Percentiles rank a stretch among this genome's conserved stretches.
phyloP scores from a whole-genome alignment of 2,329 filamentous ascomycete species.

The Xylaria multiplex region DNA sequence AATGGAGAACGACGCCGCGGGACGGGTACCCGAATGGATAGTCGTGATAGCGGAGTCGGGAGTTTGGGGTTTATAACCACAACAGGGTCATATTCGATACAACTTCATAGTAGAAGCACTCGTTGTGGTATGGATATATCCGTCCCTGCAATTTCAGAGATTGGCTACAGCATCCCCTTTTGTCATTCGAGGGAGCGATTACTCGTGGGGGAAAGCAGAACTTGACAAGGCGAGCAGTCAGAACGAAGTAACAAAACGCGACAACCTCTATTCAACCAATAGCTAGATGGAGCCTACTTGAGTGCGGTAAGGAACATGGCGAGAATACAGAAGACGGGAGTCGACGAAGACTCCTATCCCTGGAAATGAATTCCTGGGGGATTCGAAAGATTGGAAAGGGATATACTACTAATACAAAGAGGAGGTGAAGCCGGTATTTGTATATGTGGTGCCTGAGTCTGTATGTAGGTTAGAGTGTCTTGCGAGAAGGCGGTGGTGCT shows the following conservation, averaged over 20 bases:
- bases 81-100: slow-evolving; percentile 14
- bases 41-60: neutral
- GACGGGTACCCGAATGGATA: slow-evolving; percentile 13
- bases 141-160: slow-evolving; percentile 4
- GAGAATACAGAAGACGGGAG: slow-evolving; percentile 9
- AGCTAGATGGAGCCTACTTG: slow-evolving; percentile 15
- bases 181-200: slow-evolving; percentile 10
- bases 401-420: neutral
- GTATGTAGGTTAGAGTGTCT: neutral
- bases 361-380: neutral
- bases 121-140: slow-evolving; percentile 6
- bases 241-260: slow-evolving; percentile 15
- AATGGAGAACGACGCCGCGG: neutral
- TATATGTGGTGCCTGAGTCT: no score
- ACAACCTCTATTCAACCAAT: slow-evolving; percentile 9
- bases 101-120: slow-evolving; percentile 17
- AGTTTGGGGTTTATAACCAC: slow-evolving; percentile 16
- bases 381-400: neutral
- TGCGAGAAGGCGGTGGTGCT: slow-evolving; percentile 4
- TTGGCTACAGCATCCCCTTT: slow-evolving; percentile 7
- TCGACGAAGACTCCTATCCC: slow-evolving; percentile 13
- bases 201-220: slow-evolving; percentile 1
- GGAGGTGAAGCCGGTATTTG: neutral
- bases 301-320: slow-evolving; percentile 16
- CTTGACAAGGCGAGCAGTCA: slow-evolving; percentile 5